phyloP scores from a whole-genome alignment of 768 basidiomycete genomes.

The Termitomyces titanicus region DNA sequence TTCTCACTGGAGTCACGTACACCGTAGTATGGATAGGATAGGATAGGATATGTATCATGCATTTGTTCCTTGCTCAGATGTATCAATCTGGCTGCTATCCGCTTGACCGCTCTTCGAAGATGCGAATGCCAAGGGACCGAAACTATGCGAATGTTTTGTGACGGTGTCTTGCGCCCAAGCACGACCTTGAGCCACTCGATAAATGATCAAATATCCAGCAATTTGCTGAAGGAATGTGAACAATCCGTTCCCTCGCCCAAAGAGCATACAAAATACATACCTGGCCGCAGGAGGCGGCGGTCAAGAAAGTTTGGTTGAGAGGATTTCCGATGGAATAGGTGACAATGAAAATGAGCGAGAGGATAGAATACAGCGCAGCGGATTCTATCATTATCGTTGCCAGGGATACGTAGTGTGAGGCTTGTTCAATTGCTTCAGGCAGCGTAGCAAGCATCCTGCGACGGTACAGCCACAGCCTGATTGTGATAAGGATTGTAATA shows the following conservation, averaged over 20 bases:
- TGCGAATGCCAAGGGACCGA: too few relatives aligned
- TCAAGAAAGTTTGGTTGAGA: slow-evolving; percentile 33
- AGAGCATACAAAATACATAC: slow-evolving; percentile 18
- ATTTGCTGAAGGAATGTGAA: slow-evolving; percentile 19
- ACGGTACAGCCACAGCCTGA: slow-evolving; percentile 30
- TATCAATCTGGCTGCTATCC: too few relatives aligned
- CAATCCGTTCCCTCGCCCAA: too few relatives aligned
- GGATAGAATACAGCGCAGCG: slow-evolving; percentile 37
- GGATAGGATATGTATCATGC: too few relatives aligned
- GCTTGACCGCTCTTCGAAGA: too few relatives aligned
- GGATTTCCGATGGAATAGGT: slow-evolving; percentile 35
- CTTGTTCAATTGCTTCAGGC: slow-evolving; percentile 23
- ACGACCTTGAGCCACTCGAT: slow-evolving; percentile 34
- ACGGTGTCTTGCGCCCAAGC: slow-evolving; percentile 24
- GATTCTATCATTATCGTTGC: slow-evolving; percentile 36
- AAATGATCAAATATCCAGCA: slow-evolving; percentile 36
- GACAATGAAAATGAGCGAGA: slow-evolving; percentile 34
- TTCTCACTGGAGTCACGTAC: too few relatives aligned
- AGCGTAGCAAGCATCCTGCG: too few relatives aligned
- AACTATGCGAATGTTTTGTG: too few relatives aligned
- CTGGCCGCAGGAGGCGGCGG: slow-evolving; percentile 27
- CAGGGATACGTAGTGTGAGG: slow-evolving; percentile 29
- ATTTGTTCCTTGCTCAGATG: too few relatives aligned
- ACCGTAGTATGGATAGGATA: too few relatives aligned
- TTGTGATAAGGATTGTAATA: slow-evolving; percentile 33